Conservation (phyloP, 2,329 filamentous ascomycete species). For the Trichoderma brevicompactum region DNA sequence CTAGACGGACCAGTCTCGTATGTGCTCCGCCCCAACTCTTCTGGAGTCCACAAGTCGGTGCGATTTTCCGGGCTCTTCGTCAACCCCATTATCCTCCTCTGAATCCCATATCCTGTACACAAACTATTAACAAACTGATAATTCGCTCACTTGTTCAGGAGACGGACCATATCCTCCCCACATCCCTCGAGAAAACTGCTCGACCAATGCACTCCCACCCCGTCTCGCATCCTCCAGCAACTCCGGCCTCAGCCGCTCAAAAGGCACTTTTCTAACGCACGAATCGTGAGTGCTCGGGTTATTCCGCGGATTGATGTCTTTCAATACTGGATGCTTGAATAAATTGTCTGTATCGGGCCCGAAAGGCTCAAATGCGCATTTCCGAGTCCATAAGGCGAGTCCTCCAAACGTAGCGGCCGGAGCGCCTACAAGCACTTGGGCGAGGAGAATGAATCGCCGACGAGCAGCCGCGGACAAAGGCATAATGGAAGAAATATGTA, state of each 20-base stretch:
- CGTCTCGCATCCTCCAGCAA: constrained; percentile 1
- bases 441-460: not conserved
- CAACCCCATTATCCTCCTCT: constrained; percentile 11
- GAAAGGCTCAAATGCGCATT: constrained; percentile 9
- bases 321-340: not conserved
- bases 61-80: not conserved
- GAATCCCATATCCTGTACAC: not conserved
- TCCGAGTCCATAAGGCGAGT: not conserved
- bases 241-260: not conserved
- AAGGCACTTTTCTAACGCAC: constrained; percentile 3
- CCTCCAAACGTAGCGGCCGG: not conserved
- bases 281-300: not conserved
- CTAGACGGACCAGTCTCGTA: not conserved
- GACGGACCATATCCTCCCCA: constrained; percentile 3
- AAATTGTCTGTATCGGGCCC: not conserved
- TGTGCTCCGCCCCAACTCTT: not conserved
- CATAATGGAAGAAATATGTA: not conserved
- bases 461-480: not conserved
- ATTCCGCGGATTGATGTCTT: not conserved
- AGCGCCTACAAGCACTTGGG: not conserved
- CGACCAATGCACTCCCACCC: not conserved
- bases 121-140: too few relatives aligned
- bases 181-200: constrained; percentile 13
- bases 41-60: constrained; percentile 1
- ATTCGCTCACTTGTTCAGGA: too few relatives aligned